These are phyloP conservation scores for Dryas alaskensis DNA, from an alignment of 306 rosid species.

Conservation along the genomic window DNA sequence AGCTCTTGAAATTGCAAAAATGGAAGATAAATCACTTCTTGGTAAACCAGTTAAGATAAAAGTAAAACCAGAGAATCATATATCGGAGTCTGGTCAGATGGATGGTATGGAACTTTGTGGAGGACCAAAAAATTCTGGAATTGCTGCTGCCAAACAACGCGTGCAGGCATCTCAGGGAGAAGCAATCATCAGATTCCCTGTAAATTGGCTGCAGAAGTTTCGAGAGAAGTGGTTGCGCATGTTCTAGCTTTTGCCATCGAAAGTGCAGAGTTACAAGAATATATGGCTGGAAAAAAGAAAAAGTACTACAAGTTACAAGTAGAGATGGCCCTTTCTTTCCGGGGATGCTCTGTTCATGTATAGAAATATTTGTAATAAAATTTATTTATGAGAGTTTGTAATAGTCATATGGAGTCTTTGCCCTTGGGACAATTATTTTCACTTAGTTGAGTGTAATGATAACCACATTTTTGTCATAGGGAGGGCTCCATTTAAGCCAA, in stretches of 20 bases:
- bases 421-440: background rate
- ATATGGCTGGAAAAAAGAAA: background rate
- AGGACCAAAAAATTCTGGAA: slow-evolving; percentile 21
- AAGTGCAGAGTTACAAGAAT: background rate
- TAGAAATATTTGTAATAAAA: background rate
- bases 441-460: background rate
- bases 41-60: slow-evolving; percentile 91
- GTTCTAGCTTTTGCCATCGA: slow-evolving; percentile 23
- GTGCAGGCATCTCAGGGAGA: slow-evolving; percentile 20
- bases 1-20: slow-evolving; percentile 74
- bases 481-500: background rate
- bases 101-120: slow-evolving; percentile 27
- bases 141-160: slow-evolving; percentile 31
- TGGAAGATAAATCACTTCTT: slow-evolving; percentile 76
- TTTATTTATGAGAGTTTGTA: background rate
- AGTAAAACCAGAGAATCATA: slow-evolving; percentile 51
- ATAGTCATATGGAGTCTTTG: background rate
- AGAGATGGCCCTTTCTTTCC: background rate
- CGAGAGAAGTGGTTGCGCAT: slow-evolving; percentile 31
- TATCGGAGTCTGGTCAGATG: slow-evolving; percentile 25
- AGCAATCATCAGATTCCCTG: slow-evolving; percentile 15
- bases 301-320: background rate
- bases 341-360: background rate
- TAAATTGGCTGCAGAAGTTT: slow-evolving; percentile 36
- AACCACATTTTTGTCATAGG: background rate